Evolutionary conservation across 1,139 yeast species (phyloP).

Genomic region (Saccharomyces pastorianus): DNA sequence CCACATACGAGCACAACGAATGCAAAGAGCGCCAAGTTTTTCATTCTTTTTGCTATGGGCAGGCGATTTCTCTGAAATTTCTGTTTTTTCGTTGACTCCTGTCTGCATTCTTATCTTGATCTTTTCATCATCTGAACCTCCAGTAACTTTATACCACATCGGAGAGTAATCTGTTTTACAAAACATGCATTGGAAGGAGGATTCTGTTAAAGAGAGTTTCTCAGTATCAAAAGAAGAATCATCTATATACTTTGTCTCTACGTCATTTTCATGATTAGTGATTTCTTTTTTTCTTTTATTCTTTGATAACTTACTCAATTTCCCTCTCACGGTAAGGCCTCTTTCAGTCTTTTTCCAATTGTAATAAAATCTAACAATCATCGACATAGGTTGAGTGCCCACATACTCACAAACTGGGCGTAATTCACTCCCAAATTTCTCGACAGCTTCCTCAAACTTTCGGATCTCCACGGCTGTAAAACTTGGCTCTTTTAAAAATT

Average conservation of each 20-base stretch:
- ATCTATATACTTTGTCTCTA: constrained; percentile 28
- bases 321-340: constrained; percentile 68
- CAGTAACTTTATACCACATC: constrained; percentile 38
- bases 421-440: constrained; percentile 68
- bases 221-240: constrained; percentile 37
- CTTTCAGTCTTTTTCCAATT: constrained; percentile 80
- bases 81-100: constrained; percentile 26
- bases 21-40: constrained; percentile 54
- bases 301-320: constrained; percentile 62
- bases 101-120: constrained; percentile 15
- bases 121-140: constrained; percentile 58
- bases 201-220: constrained; percentile 15
- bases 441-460: constrained; percentile 69
- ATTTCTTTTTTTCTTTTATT: constrained; percentile 5
- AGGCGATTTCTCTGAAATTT: constrained; percentile 41
- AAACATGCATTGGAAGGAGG: constrained; percentile 29
- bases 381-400: constrained; percentile 59
- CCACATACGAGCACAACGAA: constrained; percentile 87
- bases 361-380: constrained; percentile 79
- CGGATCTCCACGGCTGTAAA: constrained; percentile 54
- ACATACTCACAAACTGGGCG: constrained; percentile 66
- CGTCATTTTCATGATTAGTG: constrained; percentile 8
- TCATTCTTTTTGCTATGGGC: constrained; percentile 24
- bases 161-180: constrained; percentile 30
- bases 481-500: constrained; percentile 65